These are phyloP conservation scores for Pichia nakasei DNA, from an alignment of 805 yeast genomes.

Conservation along the genomic window DNA sequence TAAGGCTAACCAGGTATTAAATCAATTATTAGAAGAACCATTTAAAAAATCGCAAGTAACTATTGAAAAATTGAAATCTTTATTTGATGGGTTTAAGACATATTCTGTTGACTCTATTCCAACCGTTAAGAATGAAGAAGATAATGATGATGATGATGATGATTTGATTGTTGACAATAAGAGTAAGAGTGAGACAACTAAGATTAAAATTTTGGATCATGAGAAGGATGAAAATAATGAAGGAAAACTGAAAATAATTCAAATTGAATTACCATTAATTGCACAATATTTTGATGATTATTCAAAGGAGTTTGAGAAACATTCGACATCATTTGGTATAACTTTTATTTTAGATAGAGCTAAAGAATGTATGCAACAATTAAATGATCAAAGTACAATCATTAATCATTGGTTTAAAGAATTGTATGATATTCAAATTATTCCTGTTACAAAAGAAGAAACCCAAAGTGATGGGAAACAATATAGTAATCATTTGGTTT, in stretches of 20 bases:
- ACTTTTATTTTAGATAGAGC: conserved; percentile 24
- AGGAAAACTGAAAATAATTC: not conserved
- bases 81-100: conserved; percentile 9
- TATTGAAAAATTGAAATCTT: conserved; percentile 17
- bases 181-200: too few relatives aligned
- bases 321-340: conserved; percentile 10
- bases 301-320: conserved; percentile 1
- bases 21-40: conserved; percentile 38
- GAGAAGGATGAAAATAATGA: conserved; percentile 2
- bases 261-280: conserved; percentile 5
- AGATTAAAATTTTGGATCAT: not conserved
- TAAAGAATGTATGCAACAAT: conserved; percentile 19
- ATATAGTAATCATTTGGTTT: conserved; percentile 62
- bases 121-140: not conserved
- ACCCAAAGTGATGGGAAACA: conserved; percentile 53
- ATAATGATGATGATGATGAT: not conserved
- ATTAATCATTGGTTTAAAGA: conserved; percentile 45
- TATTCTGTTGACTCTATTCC: conserved; percentile 2
- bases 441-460: conserved; percentile 32
- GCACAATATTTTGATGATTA: conserved; percentile 4
- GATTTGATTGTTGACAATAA: not conserved
- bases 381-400: conserved; percentile 43
- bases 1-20: conserved; percentile 54
- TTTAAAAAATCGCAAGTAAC: conserved; percentile 28
- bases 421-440: conserved; percentile 34